Evolutionary conservation across 73 alveolate genomes (phyloP).

Genomic region (Paramecium bursaria): DNA sequence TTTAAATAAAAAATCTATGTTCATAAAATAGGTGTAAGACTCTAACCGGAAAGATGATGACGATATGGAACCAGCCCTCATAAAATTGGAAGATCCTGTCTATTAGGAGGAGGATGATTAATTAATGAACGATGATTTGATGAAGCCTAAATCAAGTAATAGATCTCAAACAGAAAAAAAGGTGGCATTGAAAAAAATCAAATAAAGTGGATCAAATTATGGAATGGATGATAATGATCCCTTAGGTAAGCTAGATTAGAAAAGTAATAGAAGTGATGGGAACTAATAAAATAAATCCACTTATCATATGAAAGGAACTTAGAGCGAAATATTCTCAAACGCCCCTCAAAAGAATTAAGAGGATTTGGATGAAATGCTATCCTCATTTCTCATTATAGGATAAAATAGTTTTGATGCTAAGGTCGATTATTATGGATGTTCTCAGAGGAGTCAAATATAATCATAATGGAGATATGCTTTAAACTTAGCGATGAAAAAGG

Average conservation of each 20-base stretch:
- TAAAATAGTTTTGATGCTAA: conserved; percentile 9
- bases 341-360: conserved; percentile 27
- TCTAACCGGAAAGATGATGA: no score
- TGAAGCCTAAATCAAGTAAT: background rate
- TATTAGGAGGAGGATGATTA: conserved; percentile 45
- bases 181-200: background rate
- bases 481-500: conserved; percentile 3
- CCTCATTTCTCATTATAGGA: conserved; percentile 7
- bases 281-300: background rate
- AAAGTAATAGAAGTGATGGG: conserved; percentile 1
- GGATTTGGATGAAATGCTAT: conserved; percentile 12
- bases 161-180: background rate
- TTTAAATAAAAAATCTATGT: background rate
- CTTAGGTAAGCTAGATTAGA: background rate
- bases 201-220: background rate
- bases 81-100: conserved; percentile 52
- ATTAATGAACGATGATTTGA: conserved; percentile 49
- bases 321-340: conserved; percentile 35
- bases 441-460: background rate
- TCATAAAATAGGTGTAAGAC: background rate
- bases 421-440: conserved; percentile 51
- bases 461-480: background rate
- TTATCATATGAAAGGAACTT: background rate
- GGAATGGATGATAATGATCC: conserved; percentile 6
- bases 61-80: conserved; percentile 40